Conservation (phyloP, 306 rosid genomes). For the Castanopsis chinensis region DNA sequence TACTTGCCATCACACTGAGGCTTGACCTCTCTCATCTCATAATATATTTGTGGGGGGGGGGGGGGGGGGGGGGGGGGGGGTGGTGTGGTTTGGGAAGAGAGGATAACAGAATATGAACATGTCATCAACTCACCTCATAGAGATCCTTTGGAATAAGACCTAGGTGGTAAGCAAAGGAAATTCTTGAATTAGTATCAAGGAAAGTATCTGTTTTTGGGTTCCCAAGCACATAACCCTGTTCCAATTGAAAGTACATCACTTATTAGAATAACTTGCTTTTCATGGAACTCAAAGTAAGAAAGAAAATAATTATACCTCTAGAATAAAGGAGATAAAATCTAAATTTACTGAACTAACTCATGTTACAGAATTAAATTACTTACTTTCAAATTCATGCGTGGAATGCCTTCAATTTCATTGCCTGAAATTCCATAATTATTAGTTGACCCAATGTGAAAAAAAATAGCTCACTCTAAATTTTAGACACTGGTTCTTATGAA, state of each 20-base stretch:
- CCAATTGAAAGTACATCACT: not conserved
- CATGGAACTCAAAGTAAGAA: not conserved
- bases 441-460: not conserved
- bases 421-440: not conserved
- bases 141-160: conserved; percentile 27
- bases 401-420: not conserved
- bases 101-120: not conserved
- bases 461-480: not conserved
- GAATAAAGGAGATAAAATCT: no score
- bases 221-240: conserved; percentile 28
- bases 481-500: not conserved
- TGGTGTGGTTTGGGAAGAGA: no score
- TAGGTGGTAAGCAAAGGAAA: conserved; percentile 10
- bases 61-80: not conserved
- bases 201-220: conserved; percentile 26
- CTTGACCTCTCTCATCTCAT: not conserved
- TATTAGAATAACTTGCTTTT: no score
- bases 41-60: no score
- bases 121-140: conserved; percentile 18
- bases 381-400: conserved; percentile 25
- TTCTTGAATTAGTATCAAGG: conserved; percentile 13
- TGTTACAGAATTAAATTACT: not conserved
- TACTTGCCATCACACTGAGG: no score
- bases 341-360: not conserved
- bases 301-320: not conserved